Base-by-base conservation (phyloP, 2,329 filamentous ascomycete species). In the Fusarium lateritium region DNA sequence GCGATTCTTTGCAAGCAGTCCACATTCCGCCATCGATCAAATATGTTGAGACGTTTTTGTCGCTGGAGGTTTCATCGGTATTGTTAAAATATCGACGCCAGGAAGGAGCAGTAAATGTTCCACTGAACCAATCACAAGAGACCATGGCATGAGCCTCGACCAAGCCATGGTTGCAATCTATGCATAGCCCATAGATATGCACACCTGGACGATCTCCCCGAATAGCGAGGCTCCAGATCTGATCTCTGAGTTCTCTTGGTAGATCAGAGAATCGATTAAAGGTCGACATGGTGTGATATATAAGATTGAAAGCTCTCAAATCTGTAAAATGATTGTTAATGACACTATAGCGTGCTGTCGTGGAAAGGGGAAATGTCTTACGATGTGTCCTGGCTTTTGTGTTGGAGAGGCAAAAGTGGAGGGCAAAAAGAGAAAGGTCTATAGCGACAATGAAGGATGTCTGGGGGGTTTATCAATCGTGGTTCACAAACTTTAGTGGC, bases 1-100 rank as follows among this genome's bases (percentile, higher is more conserved):
- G 39, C 0, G 64, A 68, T 33, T 64, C 54, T 11, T 52, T 63
- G 4, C 59, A 69, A 3, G 59, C 55, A 1, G 47, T 55, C 63
- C 55, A 67, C 14, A 69, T 3, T 6, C 63, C 63, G 1, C 55
- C 55, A 31, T 69, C 65, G 6, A 67, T 33, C 11, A 62, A 1
- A 4, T 61, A 69, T 3, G 49, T 50, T 5, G 64, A 69, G 0
- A 38, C 10, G 8, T 64, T 55, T 4, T 34, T 67, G 3, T 43
- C 36, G 6, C 26, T 26, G 14, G 11, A 19, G 5, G 19, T 11
- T 5, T 6, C 9, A 10, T 53, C 13, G 1, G 22, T 21, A 13
- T 42, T 53, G 3, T 21, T 2, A 3, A 17, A 31, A 5, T 24
- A 45, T 4, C 14, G 42, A 2, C 3, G 7, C 7, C 42, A 40